These are phyloP conservation scores for Trichocladium antarcticum DNA, from an alignment of 495 filamentous ascomycete genomes.

Conservation along the genomic window DNA sequence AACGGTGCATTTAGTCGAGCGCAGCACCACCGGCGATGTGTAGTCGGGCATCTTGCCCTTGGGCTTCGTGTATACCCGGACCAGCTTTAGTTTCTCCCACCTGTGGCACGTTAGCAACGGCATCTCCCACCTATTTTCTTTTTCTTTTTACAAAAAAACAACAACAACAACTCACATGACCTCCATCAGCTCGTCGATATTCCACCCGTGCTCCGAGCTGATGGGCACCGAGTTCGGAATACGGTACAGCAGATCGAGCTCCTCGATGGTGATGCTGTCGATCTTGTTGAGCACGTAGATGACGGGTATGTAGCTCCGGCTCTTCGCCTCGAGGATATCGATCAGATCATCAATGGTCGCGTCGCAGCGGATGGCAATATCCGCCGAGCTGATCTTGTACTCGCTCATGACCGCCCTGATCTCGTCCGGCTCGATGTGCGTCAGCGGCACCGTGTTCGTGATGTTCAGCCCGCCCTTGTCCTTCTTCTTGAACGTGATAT, in stretches of 20 bases:
- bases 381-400: conserved; percentile 92
- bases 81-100: conserved; percentile 88
- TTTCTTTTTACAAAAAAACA: not conserved
- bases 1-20: conserved; percentile 69
- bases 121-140: not conserved
- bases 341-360: conserved; percentile 78
- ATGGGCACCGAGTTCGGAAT: conserved; percentile 96
- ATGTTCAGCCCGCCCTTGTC: conserved; percentile 95
- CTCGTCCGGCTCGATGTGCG: conserved; percentile 89
- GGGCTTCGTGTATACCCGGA: conserved; percentile 94
- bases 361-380: conserved; percentile 96
- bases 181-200: conserved; percentile 91
- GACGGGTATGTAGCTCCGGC: conserved; percentile 89
- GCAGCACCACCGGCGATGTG: conserved; percentile 78
- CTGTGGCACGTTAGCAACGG: conserved; percentile 24
- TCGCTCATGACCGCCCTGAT: conserved; percentile 96
- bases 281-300: conserved; percentile 99
- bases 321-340: conserved; percentile 91
- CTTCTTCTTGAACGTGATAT: conserved; percentile 98
- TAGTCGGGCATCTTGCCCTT: conserved; percentile 95
- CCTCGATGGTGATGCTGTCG: conserved; percentile 93
- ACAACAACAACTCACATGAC: conserved; percentile 52
- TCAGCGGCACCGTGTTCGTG: conserved; percentile 81
- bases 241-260: conserved; percentile 87
- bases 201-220: conserved; percentile 97